These are phyloP conservation scores for Tillandsia leiboldiana DNA, from an alignment of 176 grass and related monocot genomes.

Conservation along the genomic window DNA sequence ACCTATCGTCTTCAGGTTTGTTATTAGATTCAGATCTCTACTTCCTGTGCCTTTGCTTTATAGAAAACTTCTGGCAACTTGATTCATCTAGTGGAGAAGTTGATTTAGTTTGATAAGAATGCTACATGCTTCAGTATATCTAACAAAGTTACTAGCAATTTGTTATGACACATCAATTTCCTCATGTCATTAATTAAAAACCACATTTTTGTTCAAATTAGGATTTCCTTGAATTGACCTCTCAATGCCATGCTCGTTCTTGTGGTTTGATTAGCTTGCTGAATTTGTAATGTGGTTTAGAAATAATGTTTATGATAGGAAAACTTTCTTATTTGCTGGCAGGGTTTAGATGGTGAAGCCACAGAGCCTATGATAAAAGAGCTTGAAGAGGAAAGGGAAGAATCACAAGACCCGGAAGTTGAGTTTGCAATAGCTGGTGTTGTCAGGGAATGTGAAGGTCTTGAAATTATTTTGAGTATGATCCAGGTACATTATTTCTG, in stretches of 20 bases:
- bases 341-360: constrained; percentile 98
- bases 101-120: background rate
- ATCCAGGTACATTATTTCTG: constrained; percentile 56
- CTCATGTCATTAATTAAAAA: background rate
- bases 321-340: constrained; percentile 15
- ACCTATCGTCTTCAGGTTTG: constrained; percentile 90
- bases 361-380: constrained; percentile 99
- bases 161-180: too few species aligned
- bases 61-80: background rate
- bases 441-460: constrained; percentile 86
- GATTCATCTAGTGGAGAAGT: background rate
- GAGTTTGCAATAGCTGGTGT: constrained; percentile 94
- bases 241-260: background rate
- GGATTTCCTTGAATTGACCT: background rate
- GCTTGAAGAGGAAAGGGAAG: constrained; percentile 96
- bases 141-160: too few species aligned
- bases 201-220: background rate
- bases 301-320: background rate
- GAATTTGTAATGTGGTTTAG: background rate
- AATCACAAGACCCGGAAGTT: constrained; percentile 93
- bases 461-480: constrained; percentile 95
- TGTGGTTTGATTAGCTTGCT: background rate
- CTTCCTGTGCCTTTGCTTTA: background rate
- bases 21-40: constrained; percentile 1
- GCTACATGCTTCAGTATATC: too few species aligned